Percentiles rank a stretch among this genome's conserved stretches.
These are phyloP conservation scores for Syzygium malaccense DNA, from an alignment of 441 rosid genomes.

Conservation along the genomic window DNA sequence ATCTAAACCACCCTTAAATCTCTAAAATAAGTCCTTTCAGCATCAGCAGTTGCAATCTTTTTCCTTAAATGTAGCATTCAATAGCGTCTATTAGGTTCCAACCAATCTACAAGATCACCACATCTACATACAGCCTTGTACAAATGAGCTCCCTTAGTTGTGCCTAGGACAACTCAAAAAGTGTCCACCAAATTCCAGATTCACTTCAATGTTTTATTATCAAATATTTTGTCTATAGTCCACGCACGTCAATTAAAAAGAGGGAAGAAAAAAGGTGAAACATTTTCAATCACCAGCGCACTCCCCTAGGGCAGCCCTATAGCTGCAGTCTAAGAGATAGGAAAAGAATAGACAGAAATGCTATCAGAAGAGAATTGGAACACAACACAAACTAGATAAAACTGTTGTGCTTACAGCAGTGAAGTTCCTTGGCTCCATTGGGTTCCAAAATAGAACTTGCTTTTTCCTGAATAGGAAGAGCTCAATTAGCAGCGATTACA, in stretches of 20 bases:
- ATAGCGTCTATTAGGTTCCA: not conserved
- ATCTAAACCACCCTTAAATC: not conserved
- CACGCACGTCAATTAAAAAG: not conserved
- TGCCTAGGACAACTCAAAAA: not conserved
- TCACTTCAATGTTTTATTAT: not conserved
- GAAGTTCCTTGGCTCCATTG: slow-evolving; percentile 97
- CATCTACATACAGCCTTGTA: not conserved
- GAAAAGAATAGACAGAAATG: not conserved
- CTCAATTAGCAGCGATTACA: not conserved
- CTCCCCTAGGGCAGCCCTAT: not conserved
- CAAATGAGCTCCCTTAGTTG: not conserved
- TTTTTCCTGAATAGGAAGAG: slow-evolving; percentile 53
- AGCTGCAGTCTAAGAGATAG: slow-evolving; percentile 8
- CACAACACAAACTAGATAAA: not conserved
- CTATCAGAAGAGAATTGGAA: not conserved
- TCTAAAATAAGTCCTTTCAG: not conserved
- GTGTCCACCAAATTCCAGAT: not conserved
- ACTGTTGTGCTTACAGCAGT: slow-evolving; percentile 61
- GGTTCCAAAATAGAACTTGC: slow-evolving; percentile 89
- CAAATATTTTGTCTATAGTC: not conserved
- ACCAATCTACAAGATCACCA: not conserved
- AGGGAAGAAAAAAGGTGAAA: not conserved
- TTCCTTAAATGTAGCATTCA: not conserved
- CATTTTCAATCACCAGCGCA: not conserved
- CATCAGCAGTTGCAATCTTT: not conserved